These are phyloP conservation scores for Pichia sporocuriosa DNA, from an alignment of 805 yeast genomes.

Conservation along the genomic window DNA sequence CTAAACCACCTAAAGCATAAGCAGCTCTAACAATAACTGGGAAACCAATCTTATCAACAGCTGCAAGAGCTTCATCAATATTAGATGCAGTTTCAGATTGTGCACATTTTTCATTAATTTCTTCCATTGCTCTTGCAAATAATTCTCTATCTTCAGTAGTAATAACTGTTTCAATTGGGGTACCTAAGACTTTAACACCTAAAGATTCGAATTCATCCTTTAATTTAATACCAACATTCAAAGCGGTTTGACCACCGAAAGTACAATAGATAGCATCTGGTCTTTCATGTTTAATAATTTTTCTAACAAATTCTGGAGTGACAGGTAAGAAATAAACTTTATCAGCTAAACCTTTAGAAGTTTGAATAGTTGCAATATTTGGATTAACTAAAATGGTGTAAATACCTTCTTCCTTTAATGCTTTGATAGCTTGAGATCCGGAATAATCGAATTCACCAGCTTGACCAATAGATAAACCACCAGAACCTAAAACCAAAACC, in stretches of 20 bases:
- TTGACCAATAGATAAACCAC: slow-evolving; percentile 97
- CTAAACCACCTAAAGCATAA: slow-evolving; percentile 94
- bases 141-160: slow-evolving; percentile 98
- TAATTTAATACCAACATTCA: slow-evolving; percentile 89
- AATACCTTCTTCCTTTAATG: slow-evolving; percentile 95
- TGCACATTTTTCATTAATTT: slow-evolving; percentile 94
- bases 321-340: slow-evolving; percentile 98
- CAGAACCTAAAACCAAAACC: slow-evolving; percentile 91
- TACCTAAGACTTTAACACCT: slow-evolving; percentile 94
- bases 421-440: slow-evolving; percentile 98
- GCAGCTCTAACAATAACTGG: slow-evolving; percentile 98
- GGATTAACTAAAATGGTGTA: slow-evolving; percentile 95
- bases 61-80: slow-evolving; percentile 75
- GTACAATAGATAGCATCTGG: slow-evolving; percentile 97
- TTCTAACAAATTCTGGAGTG: slow-evolving; percentile 91
- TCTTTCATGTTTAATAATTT: slow-evolving; percentile 88
- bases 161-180: slow-evolving; percentile 90
- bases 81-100: slow-evolving; percentile 78
- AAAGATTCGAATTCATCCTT: slow-evolving; percentile 89
- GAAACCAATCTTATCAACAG: slow-evolving; percentile 82
- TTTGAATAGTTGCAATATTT: slow-evolving; percentile 96
- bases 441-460: slow-evolving; percentile 99
- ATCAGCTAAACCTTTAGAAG: slow-evolving; percentile 96
- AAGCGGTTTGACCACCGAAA: slow-evolving; percentile 98
- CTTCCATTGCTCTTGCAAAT: slow-evolving; percentile 90